phyloP scores from a whole-genome alignment of 192 early-diverging fungal species.

The Geranomyces variabilis region DNA sequence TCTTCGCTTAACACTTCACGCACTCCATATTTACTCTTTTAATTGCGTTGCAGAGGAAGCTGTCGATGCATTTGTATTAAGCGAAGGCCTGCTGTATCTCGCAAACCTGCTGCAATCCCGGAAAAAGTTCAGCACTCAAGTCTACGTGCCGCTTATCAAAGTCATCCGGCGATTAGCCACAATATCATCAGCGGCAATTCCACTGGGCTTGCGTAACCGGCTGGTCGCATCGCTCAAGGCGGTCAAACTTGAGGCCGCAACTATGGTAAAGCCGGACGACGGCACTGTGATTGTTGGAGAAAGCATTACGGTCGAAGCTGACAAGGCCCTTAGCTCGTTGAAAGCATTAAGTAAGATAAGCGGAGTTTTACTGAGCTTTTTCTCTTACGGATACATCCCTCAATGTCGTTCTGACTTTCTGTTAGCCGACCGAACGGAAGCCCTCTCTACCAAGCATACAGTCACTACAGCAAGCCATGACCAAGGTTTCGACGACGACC shows the following conservation, averaged over 20 bases:
- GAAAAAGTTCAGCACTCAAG: background rate
- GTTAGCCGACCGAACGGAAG: no score
- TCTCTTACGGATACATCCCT: no score
- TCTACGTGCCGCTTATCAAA: background rate
- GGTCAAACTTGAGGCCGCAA: background rate
- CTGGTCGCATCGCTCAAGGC: background rate
- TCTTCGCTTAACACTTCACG: no score
- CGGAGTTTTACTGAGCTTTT: no score
- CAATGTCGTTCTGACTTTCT: no score
- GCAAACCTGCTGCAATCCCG: background rate
- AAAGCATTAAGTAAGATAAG: no score
- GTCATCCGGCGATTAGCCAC: background rate
- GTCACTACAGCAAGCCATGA: background rate
- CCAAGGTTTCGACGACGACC: background rate
- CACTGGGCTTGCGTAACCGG: background rate
- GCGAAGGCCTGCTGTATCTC: background rate
- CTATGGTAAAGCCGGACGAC: background rate
- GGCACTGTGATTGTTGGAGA: background rate
- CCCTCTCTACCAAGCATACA: no score
- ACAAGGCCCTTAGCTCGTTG: background rate
- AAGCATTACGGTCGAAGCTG: background rate
- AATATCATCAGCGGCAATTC: background rate
- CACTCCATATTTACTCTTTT: background rate
- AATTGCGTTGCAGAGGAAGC: background rate
- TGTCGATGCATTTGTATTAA: background rate